Percentiles rank a stretch among this genome's conserved stretches.
Conservation (phyloP, 2,329 filamentous ascomycete species). For the Nannizziopsis barbatae region DNA sequence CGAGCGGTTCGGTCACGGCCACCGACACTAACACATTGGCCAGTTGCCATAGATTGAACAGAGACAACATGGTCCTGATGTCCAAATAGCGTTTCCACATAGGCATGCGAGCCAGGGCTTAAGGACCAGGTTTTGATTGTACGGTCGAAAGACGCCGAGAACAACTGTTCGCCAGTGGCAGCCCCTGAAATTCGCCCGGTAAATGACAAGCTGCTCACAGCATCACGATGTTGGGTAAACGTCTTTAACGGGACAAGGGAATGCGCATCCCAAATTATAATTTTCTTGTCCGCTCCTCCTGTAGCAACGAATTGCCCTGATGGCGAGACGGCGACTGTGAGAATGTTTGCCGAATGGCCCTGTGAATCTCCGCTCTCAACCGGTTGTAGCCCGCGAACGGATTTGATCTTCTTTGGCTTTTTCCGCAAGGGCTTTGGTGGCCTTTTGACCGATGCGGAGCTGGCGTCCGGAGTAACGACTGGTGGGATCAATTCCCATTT, state of each 20-base stretch:
- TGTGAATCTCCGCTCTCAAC: constrained; percentile 41
- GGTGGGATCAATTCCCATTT: constrained; percentile 72
- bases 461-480: constrained; percentile 15
- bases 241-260: constrained; percentile 68
- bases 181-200: constrained; percentile 55
- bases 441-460: constrained; percentile 53
- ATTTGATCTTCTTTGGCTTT: constrained; percentile 37
- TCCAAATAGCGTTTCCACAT: constrained; percentile 90
- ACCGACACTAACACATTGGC: constrained; percentile 83
- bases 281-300: constrained; percentile 68
- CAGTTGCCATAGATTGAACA: constrained; percentile 69
- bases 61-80: constrained; percentile 86
- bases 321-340: constrained; percentile 74
- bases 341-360: constrained; percentile 68
- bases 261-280: constrained; percentile 80
- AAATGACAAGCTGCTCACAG: constrained; percentile 75
- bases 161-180: constrained; percentile 64
- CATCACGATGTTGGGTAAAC: constrained; percentile 84
- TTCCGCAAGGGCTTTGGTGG: constrained; percentile 35
- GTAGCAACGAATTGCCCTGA: constrained; percentile 88
- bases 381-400: constrained; percentile 40
- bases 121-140: constrained; percentile 94
- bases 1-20: constrained; percentile 82
- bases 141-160: constrained; percentile 79
- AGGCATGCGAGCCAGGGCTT: constrained; percentile 65